phyloP scores from a whole-genome alignment of 2,329 filamentous ascomycete species.

The Paecilomyces fulvus region DNA sequence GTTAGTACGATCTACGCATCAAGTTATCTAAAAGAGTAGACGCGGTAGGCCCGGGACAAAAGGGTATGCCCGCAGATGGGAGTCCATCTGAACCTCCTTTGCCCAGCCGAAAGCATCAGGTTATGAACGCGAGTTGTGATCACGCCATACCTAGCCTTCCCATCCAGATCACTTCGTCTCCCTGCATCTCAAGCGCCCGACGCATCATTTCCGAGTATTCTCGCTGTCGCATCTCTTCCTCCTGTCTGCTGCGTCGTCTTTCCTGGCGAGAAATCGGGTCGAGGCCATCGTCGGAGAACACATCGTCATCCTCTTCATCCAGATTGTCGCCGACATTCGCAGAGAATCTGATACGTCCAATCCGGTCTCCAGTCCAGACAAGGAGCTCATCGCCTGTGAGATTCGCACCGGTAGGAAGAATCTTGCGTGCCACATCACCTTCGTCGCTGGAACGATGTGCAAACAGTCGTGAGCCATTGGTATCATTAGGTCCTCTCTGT shows the following conservation, averaged over 20 bases:
- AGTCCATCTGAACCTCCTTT: not conserved
- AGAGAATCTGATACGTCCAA: constrained; percentile 64
- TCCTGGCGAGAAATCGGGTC: constrained; percentile 20
- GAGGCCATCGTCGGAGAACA: constrained; percentile 19
- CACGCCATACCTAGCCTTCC: constrained; percentile 50
- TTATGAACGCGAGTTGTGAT: constrained; percentile 3
- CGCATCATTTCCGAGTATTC: constrained; percentile 68
- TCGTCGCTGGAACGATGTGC: constrained; percentile 42
- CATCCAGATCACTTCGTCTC: constrained; percentile 69
- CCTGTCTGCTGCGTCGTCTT: constrained; percentile 21
- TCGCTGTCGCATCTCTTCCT: constrained; percentile 25
- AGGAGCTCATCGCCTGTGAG: constrained; percentile 58
- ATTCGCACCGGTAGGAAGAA: constrained; percentile 52
- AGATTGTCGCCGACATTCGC: constrained; percentile 25
- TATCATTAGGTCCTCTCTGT: constrained; percentile 9
- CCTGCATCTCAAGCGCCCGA: constrained; percentile 64
- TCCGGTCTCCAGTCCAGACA: constrained; percentile 78
- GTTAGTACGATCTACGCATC: not conserved
- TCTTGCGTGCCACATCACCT: constrained; percentile 72
- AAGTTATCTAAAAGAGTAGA: not conserved
- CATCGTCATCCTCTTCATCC: constrained; percentile 23
- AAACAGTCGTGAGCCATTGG: constrained; percentile 43
- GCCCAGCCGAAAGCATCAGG: constrained; percentile 2
- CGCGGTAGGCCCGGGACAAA: not conserved
- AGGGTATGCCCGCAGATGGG: not conserved